Percentiles rank a stretch among this genome's conserved stretches.
Evolutionary conservation across 176 grass and related monocot genomes (phyloP).

Genomic region (Juncus effusus): DNA sequence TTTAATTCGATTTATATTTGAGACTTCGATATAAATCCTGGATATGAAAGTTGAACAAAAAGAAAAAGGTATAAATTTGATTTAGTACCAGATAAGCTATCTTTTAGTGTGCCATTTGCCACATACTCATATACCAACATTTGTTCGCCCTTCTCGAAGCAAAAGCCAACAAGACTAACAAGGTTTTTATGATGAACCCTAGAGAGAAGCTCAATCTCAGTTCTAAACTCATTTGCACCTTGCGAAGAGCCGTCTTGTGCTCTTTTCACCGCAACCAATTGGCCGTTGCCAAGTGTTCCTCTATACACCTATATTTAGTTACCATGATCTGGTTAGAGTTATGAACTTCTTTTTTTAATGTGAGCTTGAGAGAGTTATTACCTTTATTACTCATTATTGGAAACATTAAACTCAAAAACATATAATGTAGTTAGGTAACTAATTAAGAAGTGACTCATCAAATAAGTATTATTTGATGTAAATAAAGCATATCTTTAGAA

Average conservation of each 20-base stretch:
- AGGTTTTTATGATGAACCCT: slow-evolving; percentile 85
- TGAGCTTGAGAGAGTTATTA: not conserved
- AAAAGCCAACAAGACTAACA: slow-evolving; percentile 75
- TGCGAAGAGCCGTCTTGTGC: slow-evolving; percentile 61
- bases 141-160: slow-evolving; percentile 70
- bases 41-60: not conserved
- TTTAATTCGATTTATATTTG: not conserved
- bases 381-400: not conserved
- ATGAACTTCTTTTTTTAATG: not conserved
- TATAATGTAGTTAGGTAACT: too few relatives aligned
- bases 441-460: too few relatives aligned
- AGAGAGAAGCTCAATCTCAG: slow-evolving; percentile 77
- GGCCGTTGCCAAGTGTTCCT: slow-evolving; percentile 49
- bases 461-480: not conserved
- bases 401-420: not conserved
- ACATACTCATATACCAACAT: slow-evolving; percentile 78
- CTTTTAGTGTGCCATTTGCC: slow-evolving; percentile 78
- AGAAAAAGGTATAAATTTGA: not conserved
- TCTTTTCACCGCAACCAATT: slow-evolving; percentile 70
- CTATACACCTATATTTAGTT: slow-evolving; percentile 49
- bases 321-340: not conserved
- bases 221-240: slow-evolving; percentile 59
- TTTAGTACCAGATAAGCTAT: slow-evolving; percentile 55
- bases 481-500: too few relatives aligned
- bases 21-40: not conserved